A percentile compares a stretch with the other conserved stretches of the same genome.
phyloP scores from a whole-genome alignment of 805 yeast genomes.

The Suhomyces vadensis region DNA sequence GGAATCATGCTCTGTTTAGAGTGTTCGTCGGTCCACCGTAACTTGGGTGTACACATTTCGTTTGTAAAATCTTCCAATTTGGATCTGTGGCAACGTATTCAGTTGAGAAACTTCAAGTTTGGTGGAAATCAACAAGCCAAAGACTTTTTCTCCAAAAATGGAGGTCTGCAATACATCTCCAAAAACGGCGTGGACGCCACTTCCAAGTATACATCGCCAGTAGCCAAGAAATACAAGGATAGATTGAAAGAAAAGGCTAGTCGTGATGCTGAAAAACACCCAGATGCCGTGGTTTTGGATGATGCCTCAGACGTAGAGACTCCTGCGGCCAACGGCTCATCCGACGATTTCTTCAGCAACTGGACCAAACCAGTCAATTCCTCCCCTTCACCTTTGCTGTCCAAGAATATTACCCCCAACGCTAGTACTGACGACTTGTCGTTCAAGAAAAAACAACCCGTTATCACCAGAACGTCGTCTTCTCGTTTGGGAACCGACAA shows the following conservation, averaged over 20 bases:
- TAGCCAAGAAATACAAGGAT: conserved; percentile 79
- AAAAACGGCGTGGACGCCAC: conserved; percentile 54
- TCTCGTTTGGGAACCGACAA: conserved; percentile 29
- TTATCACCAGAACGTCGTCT: conserved; percentile 26
- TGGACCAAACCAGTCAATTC: conserved; percentile 80
- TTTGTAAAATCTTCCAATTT: conserved; percentile 90
- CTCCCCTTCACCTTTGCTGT: conserved; percentile 52
- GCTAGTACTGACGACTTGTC: conserved; percentile 37
- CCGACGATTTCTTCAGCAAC: conserved; percentile 86
- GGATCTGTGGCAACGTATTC: conserved; percentile 92
- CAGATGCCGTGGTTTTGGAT: conserved; percentile 71
- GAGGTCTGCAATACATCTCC: conserved; percentile 69
- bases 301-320: conserved; percentile 38
- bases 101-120: conserved; percentile 85
- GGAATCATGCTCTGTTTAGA: conserved; percentile 91
- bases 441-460: conserved; percentile 13
- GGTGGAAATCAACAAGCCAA: conserved; percentile 91
- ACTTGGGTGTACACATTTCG: conserved; percentile 92
- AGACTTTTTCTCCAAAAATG: conserved; percentile 80
- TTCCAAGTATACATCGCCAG: conserved; percentile 75
- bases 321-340: conserved; percentile 40
- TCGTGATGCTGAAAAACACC: conserved; percentile 67
- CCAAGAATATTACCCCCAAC: conserved; percentile 46
- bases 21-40: conserved; percentile 94
- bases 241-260: conserved; percentile 70